phyloP scores from a whole-genome alignment of 306 rosid species.

The Rubus idaeus region DNA sequence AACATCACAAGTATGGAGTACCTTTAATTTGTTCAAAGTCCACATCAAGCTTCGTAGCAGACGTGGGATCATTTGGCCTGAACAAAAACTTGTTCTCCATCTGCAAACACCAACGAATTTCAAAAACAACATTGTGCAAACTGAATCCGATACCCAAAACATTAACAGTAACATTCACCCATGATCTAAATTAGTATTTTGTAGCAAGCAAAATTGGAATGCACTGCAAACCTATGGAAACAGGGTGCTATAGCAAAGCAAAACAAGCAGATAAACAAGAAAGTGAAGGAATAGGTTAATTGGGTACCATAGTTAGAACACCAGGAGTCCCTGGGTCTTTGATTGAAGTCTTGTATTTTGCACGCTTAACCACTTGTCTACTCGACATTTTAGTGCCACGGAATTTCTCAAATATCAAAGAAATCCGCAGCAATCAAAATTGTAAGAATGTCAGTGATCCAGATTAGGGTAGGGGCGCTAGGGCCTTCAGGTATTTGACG shows the following conservation, averaged over 20 bases:
- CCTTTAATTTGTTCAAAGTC: conserved; percentile 58
- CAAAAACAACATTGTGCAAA: background rate
- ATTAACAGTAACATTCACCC: too few relatives aligned
- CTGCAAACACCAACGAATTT: conserved; percentile 38
- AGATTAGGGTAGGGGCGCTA: too few relatives aligned
- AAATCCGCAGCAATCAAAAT: too few relatives aligned
- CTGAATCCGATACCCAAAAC: background rate
- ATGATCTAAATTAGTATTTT: background rate
- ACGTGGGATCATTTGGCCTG: conserved; percentile 71
- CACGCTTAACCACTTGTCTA: conserved; percentile 63
- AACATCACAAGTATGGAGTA: conserved; percentile 9
- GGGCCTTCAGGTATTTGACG: too few relatives aligned
- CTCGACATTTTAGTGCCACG: conserved; percentile 43
- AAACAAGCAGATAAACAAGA: background rate
- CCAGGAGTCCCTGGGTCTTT: conserved; percentile 89
- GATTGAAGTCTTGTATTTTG: conserved; percentile 65
- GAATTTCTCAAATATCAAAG: too few relatives aligned
- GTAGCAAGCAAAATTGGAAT: too few relatives aligned
- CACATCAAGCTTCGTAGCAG: conserved; percentile 58
- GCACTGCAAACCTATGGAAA: too few relatives aligned
- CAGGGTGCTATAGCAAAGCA: too few relatives aligned
- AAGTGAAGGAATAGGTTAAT: background rate
- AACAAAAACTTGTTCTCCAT: conserved; percentile 53
- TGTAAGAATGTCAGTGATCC: too few relatives aligned
- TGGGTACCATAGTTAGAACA: conserved; percentile 65